These are phyloP conservation scores for Rhizoctonia solani DNA, from an alignment of 1,284 basidiomycete species.

Conservation along the genomic window DNA sequence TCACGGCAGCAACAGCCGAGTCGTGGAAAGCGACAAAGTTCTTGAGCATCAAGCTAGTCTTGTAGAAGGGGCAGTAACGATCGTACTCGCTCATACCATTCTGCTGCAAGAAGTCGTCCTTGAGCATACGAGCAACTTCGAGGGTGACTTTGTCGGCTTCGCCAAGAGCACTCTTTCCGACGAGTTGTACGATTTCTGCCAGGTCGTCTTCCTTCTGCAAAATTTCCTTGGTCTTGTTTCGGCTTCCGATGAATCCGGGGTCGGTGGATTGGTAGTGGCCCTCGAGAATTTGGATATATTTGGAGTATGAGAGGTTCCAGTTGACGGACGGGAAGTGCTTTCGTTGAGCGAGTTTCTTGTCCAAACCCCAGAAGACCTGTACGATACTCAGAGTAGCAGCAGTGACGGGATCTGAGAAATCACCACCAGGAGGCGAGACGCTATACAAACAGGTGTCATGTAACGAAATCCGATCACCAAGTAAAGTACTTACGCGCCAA, in stretches of 20 bases:
- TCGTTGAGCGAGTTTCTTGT: constrained; percentile 95
- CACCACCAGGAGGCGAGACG: constrained; percentile 97
- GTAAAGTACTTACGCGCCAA: constrained; percentile 82
- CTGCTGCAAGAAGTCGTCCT: constrained; percentile 98
- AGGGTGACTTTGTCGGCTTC: constrained; percentile 99
- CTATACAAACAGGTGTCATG: constrained; percentile 48
- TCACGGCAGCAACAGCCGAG: constrained; percentile 81
- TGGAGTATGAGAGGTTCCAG: constrained; percentile 98
- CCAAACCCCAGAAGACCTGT: constrained; percentile 97
- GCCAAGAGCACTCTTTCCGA: constrained; percentile 96
- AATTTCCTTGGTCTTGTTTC: constrained; percentile 92
- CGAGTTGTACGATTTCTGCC: constrained; percentile 98
- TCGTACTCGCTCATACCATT: constrained; percentile 99
- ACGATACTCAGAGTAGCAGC: constrained; percentile 97
- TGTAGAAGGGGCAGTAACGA: constrained; percentile 97
- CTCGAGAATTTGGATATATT: constrained; percentile 95
- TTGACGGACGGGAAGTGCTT: constrained; percentile 99
- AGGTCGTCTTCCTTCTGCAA: constrained; percentile 98
- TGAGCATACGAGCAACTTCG: constrained; percentile 96
- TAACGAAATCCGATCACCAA: not conserved
- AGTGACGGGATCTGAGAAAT: constrained; percentile 99
- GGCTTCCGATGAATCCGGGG: constrained; percentile 91
- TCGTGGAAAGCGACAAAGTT: constrained; percentile 98
- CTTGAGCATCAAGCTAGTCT: constrained; percentile 93
- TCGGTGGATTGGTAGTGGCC: constrained; percentile 80